Conservation (phyloP, 352 stramenopile genomes). For the Phytophthora ohioensis region DNA sequence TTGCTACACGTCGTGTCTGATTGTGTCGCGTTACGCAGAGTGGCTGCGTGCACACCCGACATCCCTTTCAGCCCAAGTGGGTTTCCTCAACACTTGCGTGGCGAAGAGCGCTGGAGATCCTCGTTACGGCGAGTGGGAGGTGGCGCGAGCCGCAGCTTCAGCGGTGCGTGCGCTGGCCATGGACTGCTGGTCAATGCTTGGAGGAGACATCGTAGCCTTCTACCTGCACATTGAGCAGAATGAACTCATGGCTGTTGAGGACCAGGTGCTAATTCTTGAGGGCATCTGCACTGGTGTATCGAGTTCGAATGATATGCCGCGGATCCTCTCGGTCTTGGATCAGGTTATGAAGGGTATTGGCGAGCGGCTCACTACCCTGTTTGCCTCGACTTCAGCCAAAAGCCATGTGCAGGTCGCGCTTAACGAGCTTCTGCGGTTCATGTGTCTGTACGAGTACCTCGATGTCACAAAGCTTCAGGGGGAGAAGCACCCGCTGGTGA, state of each 20-base stretch:
- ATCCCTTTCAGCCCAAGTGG: conserved; percentile 62
- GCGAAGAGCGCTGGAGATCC: conserved; percentile 58
- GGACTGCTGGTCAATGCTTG: conserved; percentile 80
- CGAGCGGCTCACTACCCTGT: conserved; percentile 53
- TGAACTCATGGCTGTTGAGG: conserved; percentile 75
- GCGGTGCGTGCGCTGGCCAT: conserved; percentile 78
- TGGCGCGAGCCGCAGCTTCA: conserved; percentile 72
- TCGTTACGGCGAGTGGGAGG: conserved; percentile 74
- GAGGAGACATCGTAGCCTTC: conserved; percentile 73
- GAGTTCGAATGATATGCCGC: conserved; percentile 52
- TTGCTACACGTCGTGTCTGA: conserved; percentile 87
- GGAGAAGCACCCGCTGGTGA: conserved; percentile 59
- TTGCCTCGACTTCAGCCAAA: conserved; percentile 44
- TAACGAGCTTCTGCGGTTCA: conserved; percentile 80
- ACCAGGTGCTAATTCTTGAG: conserved; percentile 89
- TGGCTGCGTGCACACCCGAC: conserved; percentile 67
- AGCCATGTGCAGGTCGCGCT: conserved; percentile 55
- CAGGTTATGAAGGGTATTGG: conserved; percentile 76
- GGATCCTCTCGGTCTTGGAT: conserved; percentile 64
- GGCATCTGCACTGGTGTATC: conserved; percentile 74
- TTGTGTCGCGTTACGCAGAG: conserved; percentile 83
- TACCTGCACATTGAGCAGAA: conserved; percentile 81
- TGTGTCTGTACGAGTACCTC: conserved; percentile 87
- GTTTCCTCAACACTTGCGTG: conserved; percentile 80
- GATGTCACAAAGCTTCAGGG: conserved; percentile 41